Conservation (phyloP, 495 filamentous ascomycete species). For the Aspergillus mulundensis region DNA sequence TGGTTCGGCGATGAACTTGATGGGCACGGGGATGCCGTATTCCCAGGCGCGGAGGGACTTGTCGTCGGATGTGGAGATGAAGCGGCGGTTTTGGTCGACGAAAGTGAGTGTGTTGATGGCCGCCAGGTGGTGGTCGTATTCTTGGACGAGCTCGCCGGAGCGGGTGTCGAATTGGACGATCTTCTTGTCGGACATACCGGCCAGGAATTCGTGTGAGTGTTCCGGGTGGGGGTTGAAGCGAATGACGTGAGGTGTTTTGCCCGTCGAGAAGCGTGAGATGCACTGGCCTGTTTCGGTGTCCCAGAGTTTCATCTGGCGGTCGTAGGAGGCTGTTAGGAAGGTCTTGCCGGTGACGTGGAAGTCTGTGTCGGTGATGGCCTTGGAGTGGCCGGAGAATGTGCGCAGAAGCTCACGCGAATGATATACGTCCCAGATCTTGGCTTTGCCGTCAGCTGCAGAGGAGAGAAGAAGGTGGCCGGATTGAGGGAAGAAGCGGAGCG, state of each 20-base stretch:
- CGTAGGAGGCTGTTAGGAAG: constrained; percentile 90
- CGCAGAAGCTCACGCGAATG: constrained; percentile 82
- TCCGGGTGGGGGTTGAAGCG: constrained; percentile 80
- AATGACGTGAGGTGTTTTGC: constrained; percentile 92
- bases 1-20: constrained; percentile 89
- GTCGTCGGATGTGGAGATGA: constrained; percentile 97
- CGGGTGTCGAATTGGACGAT: constrained; percentile 96
- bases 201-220: constrained; percentile 84
- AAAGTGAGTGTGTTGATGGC: constrained; percentile 98
- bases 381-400: constrained; percentile 84
- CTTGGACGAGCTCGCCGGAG: constrained; percentile 79
- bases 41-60: constrained; percentile 96
- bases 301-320: constrained; percentile 95
- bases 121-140: constrained; percentile 96
- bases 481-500: constrained; percentile 79
- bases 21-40: constrained; percentile 89
- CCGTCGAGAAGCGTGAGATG: constrained; percentile 78
- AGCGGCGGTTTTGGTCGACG: constrained; percentile 87
- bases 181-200: constrained; percentile 96
- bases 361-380: constrained; percentile 83
- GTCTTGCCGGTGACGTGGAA: constrained; percentile 78
- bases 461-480: constrained; percentile 87
- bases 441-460: constrained; percentile 76
- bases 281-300: constrained; percentile 94
- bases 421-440: constrained; percentile 95